These are phyloP conservation scores for Cordyceps fumosorosea DNA, from an alignment of 2,329 filamentous ascomycete genomes.

Conservation along the genomic window DNA sequence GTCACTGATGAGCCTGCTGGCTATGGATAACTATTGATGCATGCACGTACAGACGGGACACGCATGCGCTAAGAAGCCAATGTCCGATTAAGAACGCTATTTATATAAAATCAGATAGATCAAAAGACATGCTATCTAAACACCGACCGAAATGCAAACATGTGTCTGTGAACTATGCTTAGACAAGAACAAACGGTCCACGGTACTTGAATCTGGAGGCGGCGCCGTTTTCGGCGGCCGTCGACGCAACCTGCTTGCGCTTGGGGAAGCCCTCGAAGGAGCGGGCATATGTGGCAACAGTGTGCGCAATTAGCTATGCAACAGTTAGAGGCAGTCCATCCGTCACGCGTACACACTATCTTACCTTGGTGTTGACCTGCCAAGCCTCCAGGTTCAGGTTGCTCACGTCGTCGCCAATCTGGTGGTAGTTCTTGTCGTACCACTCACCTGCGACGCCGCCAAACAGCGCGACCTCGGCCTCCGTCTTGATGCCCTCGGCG, in stretches of 20 bases:
- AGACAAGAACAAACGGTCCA: neutral
- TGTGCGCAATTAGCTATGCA: conserved; percentile 58
- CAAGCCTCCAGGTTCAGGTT: conserved; percentile 56
- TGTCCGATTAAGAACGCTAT: neutral
- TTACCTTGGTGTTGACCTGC: conserved; percentile 54
- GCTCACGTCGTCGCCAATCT: conserved; percentile 52
- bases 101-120: neutral
- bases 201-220: neutral
- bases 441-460: conserved; percentile 60
- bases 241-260: conserved; percentile 25
- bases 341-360: conserved; percentile 12
- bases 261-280: conserved; percentile 61
- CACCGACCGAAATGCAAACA: neutral
- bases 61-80: neutral
- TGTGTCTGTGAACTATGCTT: neutral
- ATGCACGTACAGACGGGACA: neutral
- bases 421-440: conserved; percentile 56
- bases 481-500: conserved; percentile 69
- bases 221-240: neutral
- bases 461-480: conserved; percentile 57
- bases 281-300: conserved; percentile 61
- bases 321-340: neutral
- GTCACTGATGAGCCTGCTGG: neutral
- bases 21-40: no score
- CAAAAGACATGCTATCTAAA: neutral